A percentile compares a stretch with the other conserved stretches of the same genome.
Evolutionary conservation across 495 filamentous ascomycete genomes (phyloP).

Genomic region (Aspergillus kassunensis): DNA sequence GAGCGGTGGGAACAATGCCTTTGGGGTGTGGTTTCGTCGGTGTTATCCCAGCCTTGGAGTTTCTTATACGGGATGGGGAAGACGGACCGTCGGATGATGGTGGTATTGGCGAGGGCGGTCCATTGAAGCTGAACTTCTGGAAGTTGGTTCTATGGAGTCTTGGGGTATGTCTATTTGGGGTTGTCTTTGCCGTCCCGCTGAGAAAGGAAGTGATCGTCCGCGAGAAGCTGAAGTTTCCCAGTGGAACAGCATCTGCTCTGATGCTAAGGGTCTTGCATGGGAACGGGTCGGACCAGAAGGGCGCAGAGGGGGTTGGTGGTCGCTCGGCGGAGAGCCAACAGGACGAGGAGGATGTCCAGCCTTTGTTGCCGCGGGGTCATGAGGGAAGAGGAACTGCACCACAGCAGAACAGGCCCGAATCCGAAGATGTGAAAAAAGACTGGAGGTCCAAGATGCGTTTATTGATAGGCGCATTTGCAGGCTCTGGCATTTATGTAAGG

Average conservation of each 20-base stretch:
- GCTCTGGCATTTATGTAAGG: slow-evolving; percentile 53
- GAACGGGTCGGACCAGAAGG: slow-evolving; percentile 33
- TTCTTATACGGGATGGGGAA: slow-evolving; percentile 69
- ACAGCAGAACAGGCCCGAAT: slow-evolving; percentile 23
- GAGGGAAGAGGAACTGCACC: slow-evolving; percentile 21
- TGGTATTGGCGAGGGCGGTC: slow-evolving; percentile 61
- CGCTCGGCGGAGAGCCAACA: slow-evolving; percentile 12
- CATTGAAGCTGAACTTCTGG: slow-evolving; percentile 64
- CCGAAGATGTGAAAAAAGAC: slow-evolving; percentile 41
- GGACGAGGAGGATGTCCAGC: slow-evolving; percentile 16
- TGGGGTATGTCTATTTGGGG: slow-evolving; percentile 91
- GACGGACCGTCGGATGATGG: slow-evolving; percentile 47
- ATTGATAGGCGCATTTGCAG: slow-evolving; percentile 53
- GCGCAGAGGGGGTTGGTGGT: slow-evolving; percentile 8
- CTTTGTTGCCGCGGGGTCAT: slow-evolving; percentile 5
- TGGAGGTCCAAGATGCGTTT: slow-evolving; percentile 63
- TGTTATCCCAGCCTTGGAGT: slow-evolving; percentile 88
- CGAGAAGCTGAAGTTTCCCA: slow-evolving; percentile 90
- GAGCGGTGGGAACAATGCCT: slow-evolving; percentile 94
- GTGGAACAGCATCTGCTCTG: slow-evolving; percentile 89
- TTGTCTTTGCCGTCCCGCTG: slow-evolving; percentile 89
- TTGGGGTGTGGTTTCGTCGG: slow-evolving; percentile 94
- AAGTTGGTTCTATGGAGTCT: slow-evolving; percentile 85
- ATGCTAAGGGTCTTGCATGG: slow-evolving; percentile 89
- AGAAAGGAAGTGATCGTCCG: slow-evolving; percentile 85